A percentile compares a stretch with the other conserved stretches of the same genome.
Evolutionary conservation across 164 flowering plant genomes (phyloP).

Genomic region (Piper betle): DNA sequence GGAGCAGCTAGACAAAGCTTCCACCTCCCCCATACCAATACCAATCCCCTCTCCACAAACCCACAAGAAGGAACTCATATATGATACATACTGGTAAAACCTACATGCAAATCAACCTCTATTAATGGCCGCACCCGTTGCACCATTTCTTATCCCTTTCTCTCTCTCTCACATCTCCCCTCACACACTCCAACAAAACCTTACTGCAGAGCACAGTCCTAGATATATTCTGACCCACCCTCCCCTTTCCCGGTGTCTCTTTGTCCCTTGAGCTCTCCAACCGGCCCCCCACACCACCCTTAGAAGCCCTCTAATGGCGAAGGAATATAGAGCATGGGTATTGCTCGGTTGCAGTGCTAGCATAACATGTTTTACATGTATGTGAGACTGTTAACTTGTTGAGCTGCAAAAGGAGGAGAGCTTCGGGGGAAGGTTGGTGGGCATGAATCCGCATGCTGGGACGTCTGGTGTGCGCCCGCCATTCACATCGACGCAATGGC

Average conservation of each 20-base stretch:
- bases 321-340: too few species aligned
- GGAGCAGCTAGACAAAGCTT: too few species aligned
- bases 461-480: slow-evolving; percentile 23
- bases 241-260: background rate
- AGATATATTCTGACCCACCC: too few species aligned
- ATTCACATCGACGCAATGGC: slow-evolving; percentile 60
- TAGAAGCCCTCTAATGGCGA: slow-evolving; percentile 8
- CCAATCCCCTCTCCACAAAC: background rate
- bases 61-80: background rate
- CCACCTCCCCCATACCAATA: background rate
- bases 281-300: background rate
- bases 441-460: slow-evolving; percentile 8
- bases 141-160: background rate
- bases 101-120: too few species aligned
- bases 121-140: slow-evolving; percentile 2
- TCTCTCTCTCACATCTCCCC: background rate
- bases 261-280: background rate
- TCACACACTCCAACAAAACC: background rate
- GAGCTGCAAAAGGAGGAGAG: slow-evolving; percentile 1
- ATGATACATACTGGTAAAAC: too few species aligned
- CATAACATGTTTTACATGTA: too few species aligned
- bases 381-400: too few species aligned
- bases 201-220: background rate
- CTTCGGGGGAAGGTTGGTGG: background rate
- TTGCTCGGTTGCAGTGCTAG: too few species aligned